Evolutionary conservation across 78 protist genomes (phyloP).

Genomic region (Isochrysis galbana): DNA sequence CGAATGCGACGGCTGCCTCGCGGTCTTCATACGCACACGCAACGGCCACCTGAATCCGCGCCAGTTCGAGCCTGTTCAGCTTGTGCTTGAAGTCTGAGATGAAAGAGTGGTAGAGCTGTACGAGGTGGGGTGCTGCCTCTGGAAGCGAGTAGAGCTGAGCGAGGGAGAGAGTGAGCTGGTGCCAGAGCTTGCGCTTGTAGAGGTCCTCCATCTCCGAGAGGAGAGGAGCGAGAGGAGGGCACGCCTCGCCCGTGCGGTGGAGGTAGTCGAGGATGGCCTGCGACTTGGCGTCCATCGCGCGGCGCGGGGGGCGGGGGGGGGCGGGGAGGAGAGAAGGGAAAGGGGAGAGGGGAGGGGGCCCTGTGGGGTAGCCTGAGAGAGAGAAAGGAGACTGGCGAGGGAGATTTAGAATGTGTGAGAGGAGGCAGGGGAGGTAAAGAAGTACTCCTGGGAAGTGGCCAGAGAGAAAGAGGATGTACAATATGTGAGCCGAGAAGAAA

Average conservation of each 20-base stretch:
- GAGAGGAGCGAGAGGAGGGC: neutral
- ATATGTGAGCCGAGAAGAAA: no score
- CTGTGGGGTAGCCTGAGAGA: no score
- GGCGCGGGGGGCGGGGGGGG: no score
- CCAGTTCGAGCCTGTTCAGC: conserved; percentile 65
- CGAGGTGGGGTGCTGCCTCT: conserved; percentile 41
- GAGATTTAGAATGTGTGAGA: no score
- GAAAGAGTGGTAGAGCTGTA: conserved; percentile 58
- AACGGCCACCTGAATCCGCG: conserved; percentile 47
- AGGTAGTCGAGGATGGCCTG: conserved; percentile 4
- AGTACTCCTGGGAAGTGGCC: no score
- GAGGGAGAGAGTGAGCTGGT: conserved; percentile 16
- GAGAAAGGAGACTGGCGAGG: no score
- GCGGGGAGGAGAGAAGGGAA: no score
- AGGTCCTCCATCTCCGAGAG: neutral
- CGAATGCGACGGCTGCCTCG: neutral
- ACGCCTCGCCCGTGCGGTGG: neutral
- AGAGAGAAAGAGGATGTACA: no score
- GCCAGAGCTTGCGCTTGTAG: conserved; percentile 29
- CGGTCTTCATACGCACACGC: neutral
- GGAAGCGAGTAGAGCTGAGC: neutral
- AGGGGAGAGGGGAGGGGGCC: no score
- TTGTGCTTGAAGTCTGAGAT: conserved; percentile 65
- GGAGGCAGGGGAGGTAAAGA: no score
- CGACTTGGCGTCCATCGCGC: conserved; percentile 3